Evolutionary conservation across 2,329 filamentous ascomycete species (phyloP), one percentile per base, ranked within the genome.

Genomic region (Madurella mycetomatis): DNA sequence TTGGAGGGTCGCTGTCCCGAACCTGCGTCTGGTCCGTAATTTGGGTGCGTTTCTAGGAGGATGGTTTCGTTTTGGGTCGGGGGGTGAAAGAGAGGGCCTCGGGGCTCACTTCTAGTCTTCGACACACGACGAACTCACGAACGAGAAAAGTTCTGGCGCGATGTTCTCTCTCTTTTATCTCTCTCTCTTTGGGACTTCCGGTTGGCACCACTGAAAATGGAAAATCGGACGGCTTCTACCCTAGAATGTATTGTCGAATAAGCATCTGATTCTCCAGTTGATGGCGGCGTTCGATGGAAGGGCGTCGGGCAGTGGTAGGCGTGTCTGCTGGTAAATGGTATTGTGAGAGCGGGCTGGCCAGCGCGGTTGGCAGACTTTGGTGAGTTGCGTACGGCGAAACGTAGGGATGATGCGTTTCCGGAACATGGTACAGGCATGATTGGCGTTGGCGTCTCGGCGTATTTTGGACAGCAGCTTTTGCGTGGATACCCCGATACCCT

Each of bases 191-290:
- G 45, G 37, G 55, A 47, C 51, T 54, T 41, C 55, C 51, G 53
- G 50, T 53, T 53, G 47, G 56, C 44, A 43, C 41, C 52, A 57
- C 34, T 54, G 58, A 58, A 66, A 65, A 67, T 63, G 60, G 64
- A 63, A 62, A 63, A 64, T 66, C 59, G 63, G 66, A 66, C 59
- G 66, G 66, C 62, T 63, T 57, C 66, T 53, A 54, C 53, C 66
- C 65, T 73, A 74, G 69, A 73, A 68, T 72, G 72, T 69, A 69
- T 62, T 56, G 60, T 67, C 68, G 64, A 73, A 73, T 73, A 57
- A 71, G 72, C 68, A 75, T 70, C 63, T 69, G 66, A 69, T 67
- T 70, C 67, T 67, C 63, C 61, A 59, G 60, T 65, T 64, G 61
- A 60, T 65, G 69, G 64, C 57, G 63, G 65, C 64, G 63, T 61